A percentile compares a stretch with the other conserved stretches of the same genome.
Conservation (phyloP, 2,329 filamentous ascomycete species). For the Capronia epimyces region DNA sequence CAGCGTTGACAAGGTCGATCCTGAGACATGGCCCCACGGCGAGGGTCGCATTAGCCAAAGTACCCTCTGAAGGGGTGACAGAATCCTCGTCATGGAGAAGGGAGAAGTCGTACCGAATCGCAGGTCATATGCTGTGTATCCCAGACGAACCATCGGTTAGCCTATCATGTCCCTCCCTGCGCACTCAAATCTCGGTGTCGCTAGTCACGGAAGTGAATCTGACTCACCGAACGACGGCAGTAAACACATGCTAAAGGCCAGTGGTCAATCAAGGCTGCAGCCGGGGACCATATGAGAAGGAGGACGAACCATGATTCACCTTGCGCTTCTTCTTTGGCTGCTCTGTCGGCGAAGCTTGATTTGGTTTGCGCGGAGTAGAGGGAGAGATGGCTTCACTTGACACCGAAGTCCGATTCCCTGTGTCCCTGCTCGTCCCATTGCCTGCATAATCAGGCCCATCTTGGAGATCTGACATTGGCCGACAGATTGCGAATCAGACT, state of each 20-base stretch:
- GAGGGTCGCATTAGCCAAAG: conserved; percentile 35
- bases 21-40: conserved; percentile 47
- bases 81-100: conserved; percentile 10
- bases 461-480: conserved; percentile 28
- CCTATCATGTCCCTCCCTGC: conserved; percentile 35
- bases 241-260: conserved; percentile 72
- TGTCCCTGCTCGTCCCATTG: conserved; percentile 20
- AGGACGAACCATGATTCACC: conserved; percentile 70
- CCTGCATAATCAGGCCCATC: conserved; percentile 25
- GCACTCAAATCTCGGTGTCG: conserved; percentile 22
- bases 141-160: conserved; percentile 42
- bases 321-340: conserved; percentile 81
- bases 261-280: conserved; percentile 32
- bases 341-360: conserved; percentile 36
- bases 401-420: conserved; percentile 21
- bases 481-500: conserved; percentile 19
- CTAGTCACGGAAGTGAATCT: conserved; percentile 11
- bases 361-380: conserved; percentile 17
- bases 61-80: conserved; percentile 27
- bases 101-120: conserved; percentile 59
- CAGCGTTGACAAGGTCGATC: conserved; percentile 95
- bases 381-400: conserved; percentile 24
- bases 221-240: conserved; percentile 79
- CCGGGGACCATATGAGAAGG: conserved; percentile 16
- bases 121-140: conserved; percentile 78